Base-by-base conservation (phyloP, 2,329 filamentous ascomycete species). In the Teratosphaeria zuluensis region DNA sequence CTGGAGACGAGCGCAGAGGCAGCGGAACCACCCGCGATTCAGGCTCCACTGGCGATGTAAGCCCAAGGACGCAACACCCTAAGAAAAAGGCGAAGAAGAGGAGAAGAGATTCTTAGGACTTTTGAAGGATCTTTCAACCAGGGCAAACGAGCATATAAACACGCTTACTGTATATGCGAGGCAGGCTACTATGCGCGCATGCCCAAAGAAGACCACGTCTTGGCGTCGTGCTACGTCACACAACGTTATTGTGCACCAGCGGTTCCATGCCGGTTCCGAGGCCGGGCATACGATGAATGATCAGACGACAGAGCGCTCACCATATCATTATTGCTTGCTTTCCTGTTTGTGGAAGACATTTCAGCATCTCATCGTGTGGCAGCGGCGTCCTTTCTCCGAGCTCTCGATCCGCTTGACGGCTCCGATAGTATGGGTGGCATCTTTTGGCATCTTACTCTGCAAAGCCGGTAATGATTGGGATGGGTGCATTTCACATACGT, bases 11-110 rank as follows among this genome's bases (percentile, higher is more conserved):
- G 16, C 19, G 57, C 11, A 55, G 55, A 28, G 52, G 51, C 35
- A 62, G 58, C 38, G 54, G 21, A 11, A 19, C n/a, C 8, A 58
- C 56, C 21, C 28, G 21, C 14, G 31, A 28, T 16, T 56, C 58
- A 1, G 56, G 33, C 21, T 56, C 56, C 12, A 60, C 53, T 1
- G 57, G 56, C 7, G 48, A 52, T 19, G 54, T 58, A 30, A 60
- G 58, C 30, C 57, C 57, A 54, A 60, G 57, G 33, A 31, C 54
- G 12, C 58, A 59, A 32, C 33, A 46, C 4, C 38, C 56, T 14
- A 56, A 58, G 21, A 46, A 51, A 31, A 62, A 58, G 56, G 42
- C 58, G 33, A 64, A 64, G 57, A 59, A 58, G 53, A 57, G 58
- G 56, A 60, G 59, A 48, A 48, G 42, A 21, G 42, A 48, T 48